Conservation (phyloP, 805 yeast genomes). For the Schwanniomyces vanrijiae region DNA sequence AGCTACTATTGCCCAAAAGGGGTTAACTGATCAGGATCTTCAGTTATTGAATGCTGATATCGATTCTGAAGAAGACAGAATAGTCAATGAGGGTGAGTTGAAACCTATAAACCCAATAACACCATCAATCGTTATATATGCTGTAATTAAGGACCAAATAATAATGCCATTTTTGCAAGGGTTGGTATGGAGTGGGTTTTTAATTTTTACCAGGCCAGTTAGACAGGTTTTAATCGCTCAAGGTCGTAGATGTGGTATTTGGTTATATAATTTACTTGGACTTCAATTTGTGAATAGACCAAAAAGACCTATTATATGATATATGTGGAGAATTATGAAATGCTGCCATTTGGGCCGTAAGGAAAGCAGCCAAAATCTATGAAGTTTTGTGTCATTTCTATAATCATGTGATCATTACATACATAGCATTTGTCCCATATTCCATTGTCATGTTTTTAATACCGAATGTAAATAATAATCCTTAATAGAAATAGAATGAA, state of each 20-base stretch:
- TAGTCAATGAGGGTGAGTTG: conserved; percentile 1
- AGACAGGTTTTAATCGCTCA: conserved; percentile 20
- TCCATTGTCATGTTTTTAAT: too few relatives aligned
- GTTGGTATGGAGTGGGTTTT: conserved; percentile 42
- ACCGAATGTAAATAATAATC: too few relatives aligned
- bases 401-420: too few relatives aligned
- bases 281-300: conserved; percentile 5
- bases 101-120: conserved; percentile 40
- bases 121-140: conserved; percentile 45
- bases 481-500: too few relatives aligned
- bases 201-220: conserved; percentile 39
- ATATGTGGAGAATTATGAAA: too few relatives aligned
- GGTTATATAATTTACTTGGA: conserved; percentile 22
- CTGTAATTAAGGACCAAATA: conserved; percentile 50
- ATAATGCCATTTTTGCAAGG: conserved; percentile 58
- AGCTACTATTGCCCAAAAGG: not conserved
- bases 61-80: conserved; percentile 12
- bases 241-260: conserved; percentile 29
- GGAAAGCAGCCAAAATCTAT: too few relatives aligned
- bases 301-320: not conserved
- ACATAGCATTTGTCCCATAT: too few relatives aligned
- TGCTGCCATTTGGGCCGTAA: not conserved
- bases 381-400: too few relatives aligned
- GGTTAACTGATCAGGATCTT: conserved; percentile 20
- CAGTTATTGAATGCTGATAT: conserved; percentile 14